These are phyloP conservation scores for Lentinus brumalis DNA, from an alignment of 768 basidiomycete species.

Conservation along the genomic window DNA sequence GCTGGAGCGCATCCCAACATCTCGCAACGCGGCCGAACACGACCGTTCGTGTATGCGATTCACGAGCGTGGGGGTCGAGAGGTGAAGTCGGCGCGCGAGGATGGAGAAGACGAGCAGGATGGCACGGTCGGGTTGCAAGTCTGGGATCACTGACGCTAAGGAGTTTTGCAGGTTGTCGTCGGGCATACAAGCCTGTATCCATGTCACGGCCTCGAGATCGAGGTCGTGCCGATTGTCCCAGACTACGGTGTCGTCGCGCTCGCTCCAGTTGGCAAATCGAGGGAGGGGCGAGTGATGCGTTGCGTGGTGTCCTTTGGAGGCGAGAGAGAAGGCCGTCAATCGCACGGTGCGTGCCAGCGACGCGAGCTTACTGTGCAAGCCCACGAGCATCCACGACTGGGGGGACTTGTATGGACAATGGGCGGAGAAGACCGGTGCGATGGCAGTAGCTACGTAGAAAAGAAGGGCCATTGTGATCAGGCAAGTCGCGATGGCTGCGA, in stretches of 20 bases:
- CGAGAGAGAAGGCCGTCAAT: neutral
- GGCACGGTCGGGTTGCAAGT: neutral
- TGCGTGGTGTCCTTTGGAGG: neutral
- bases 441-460: conserved; percentile 14
- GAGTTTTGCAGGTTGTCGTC: conserved; percentile 3
- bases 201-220: conserved; percentile 1
- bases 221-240: neutral
- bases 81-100: neutral
- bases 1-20: neutral
- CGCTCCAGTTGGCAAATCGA: neutral
- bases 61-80: neutral
- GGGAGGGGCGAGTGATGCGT: neutral
- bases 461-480: conserved; percentile 3
- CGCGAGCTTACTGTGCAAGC: neutral
- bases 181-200: neutral
- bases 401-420: conserved; percentile 15
- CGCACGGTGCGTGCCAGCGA: neutral
- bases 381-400: conserved; percentile 4
- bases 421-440: conserved; percentile 7
- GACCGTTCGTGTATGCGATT: neutral
- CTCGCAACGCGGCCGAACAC: neutral
- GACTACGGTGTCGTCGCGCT: neutral
- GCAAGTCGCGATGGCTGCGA: conserved; percentile 12
- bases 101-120: neutral
- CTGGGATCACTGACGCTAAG: neutral